Conservation (phyloP, 1,139 yeast genomes). For the Tardiomyces blankii region DNA sequence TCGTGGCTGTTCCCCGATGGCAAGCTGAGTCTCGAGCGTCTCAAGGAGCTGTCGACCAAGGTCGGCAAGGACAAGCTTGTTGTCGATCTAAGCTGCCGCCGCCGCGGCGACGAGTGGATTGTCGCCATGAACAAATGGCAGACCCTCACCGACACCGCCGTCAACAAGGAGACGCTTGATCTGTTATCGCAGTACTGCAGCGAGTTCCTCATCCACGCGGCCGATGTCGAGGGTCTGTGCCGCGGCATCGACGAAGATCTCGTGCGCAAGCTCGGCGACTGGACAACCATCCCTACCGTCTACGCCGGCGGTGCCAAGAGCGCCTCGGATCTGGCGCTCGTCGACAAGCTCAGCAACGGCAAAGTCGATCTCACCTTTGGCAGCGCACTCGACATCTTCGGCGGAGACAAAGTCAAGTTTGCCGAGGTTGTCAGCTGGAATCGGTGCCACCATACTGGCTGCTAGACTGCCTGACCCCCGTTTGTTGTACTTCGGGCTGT, state of each 20-base stretch:
- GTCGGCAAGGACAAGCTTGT: slow-evolving; percentile 65
- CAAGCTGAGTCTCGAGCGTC: slow-evolving; percentile 43
- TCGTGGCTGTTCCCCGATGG: slow-evolving; percentile 71
- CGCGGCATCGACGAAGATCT: slow-evolving; percentile 78
- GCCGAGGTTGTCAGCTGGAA: slow-evolving; percentile 72
- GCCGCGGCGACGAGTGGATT: slow-evolving; percentile 48
- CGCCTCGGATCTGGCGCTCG: slow-evolving; percentile 54
- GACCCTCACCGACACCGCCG: slow-evolving; percentile 56
- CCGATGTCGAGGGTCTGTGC: slow-evolving; percentile 96
- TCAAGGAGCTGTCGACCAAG: slow-evolving; percentile 34
- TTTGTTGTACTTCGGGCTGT: too few relatives aligned
- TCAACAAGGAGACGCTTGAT: slow-evolving; percentile 43
- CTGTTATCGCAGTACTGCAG: slow-evolving; percentile 54
- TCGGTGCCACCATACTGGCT: slow-evolving; percentile 3
- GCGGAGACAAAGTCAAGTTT: slow-evolving; percentile 70
- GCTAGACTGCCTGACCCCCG: too few relatives aligned
- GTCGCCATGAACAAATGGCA: slow-evolving; percentile 99
- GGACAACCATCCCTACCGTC: slow-evolving; percentile 72
- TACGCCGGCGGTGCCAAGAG: slow-evolving; percentile 96
- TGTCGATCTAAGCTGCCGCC: slow-evolving; percentile 84
- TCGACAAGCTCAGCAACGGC: slow-evolving; percentile 56
- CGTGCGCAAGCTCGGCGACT: slow-evolving; percentile 59
- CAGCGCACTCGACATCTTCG: slow-evolving; percentile 87
- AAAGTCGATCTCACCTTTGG: slow-evolving; percentile 89
- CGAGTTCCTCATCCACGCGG: slow-evolving; percentile 91